Evolutionary conservation across 2,329 filamentous ascomycete genomes (phyloP), one percentile per base, ranked within the genome.

Genomic region (Davidsoniella eucalypti): DNA sequence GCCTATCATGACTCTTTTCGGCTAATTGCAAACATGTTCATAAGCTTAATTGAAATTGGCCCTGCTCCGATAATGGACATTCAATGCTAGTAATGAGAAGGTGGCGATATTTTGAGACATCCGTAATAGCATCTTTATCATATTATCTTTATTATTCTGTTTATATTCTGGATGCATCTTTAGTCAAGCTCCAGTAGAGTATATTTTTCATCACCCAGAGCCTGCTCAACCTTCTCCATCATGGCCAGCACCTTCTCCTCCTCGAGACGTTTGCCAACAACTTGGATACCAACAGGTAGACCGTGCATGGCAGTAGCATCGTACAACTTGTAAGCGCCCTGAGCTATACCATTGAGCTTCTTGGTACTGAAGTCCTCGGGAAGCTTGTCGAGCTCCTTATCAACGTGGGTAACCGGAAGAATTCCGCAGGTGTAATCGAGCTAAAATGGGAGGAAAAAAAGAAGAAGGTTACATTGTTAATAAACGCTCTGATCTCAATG

Each of bases 381-480:
- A 0, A 88, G 70, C 55, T 76, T 72, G 59, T 92, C 84, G 40
- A 78, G 68, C 1, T 63, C 59, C 56, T 73, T 72, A 59, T 94
- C 83, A 1, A 95, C 88, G 54, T 87, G 84, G 0, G 85, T 90
- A 1, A 95, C 80, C 0, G 90, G 88, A 18, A 96, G 60, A 36
- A 94, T 78, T 37, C 88, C 88, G 10, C 77, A 75, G 1, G 84
- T 77, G 64, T 95, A 95, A 61, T 95, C 90, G 45, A 95, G 76
- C 77, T 85, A 54, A 18, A 8, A 9, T 23, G 5, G 21, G 21
- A 8, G 9, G 14, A 26, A 38, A 33, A 29, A 33, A 33, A 12
- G 29, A 33, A 33, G 2, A 55, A 54, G 37, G 51, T 54, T 45
- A 52, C 36, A 16, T 12, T 17, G 25, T 45, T 43, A 21, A 23